Evolutionary conservation across 1,284 basidiomycete genomes (phyloP).

Genomic region (Sporisorium graminicola): DNA sequence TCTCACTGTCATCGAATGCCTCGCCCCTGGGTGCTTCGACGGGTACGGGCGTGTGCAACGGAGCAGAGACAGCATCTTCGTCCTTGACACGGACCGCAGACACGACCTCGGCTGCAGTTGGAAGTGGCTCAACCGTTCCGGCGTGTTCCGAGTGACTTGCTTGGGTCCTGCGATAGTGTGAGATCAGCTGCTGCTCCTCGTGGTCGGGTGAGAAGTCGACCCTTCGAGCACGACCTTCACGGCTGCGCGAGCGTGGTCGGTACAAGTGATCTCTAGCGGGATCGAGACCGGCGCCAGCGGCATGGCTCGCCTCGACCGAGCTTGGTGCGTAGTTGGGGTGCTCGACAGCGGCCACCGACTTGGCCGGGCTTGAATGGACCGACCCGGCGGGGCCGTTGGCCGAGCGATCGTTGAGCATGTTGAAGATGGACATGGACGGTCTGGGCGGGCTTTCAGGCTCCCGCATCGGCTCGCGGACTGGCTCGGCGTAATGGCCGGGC

Average conservation of each 20-base stretch:
- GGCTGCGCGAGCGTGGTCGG: conserved; percentile 13
- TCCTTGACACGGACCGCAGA: conserved; percentile 29
- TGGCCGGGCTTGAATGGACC: conserved; percentile 28
- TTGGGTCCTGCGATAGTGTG: background rate
- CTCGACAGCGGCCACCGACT: conserved; percentile 22
- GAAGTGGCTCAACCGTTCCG: background rate
- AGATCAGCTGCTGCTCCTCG: conserved; percentile 3
- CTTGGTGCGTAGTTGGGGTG: conserved; percentile 7
- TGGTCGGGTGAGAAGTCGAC: conserved; percentile 27
- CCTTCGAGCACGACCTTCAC: conserved; percentile 15
- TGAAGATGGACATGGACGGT: conserved; percentile 54
- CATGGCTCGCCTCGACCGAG: conserved; percentile 5
- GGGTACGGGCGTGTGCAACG: conserved; percentile 7
- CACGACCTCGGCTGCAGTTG: background rate
- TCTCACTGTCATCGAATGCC: background rate
- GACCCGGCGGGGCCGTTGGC: conserved; percentile 32
- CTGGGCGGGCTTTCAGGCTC: conserved; percentile 40
- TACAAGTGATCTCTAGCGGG: conserved; percentile 24
- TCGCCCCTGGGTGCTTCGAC: conserved; percentile 2
- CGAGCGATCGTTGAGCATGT: conserved; percentile 54
- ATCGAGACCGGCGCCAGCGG: conserved; percentile 30
- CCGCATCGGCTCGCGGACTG: conserved; percentile 24
- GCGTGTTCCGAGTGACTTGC: background rate
- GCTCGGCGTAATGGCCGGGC: conserved; percentile 18
- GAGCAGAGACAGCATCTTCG: conserved; percentile 17